Conservation (phyloP, 306 rosid species). For the Sesbania bispinosa region DNA sequence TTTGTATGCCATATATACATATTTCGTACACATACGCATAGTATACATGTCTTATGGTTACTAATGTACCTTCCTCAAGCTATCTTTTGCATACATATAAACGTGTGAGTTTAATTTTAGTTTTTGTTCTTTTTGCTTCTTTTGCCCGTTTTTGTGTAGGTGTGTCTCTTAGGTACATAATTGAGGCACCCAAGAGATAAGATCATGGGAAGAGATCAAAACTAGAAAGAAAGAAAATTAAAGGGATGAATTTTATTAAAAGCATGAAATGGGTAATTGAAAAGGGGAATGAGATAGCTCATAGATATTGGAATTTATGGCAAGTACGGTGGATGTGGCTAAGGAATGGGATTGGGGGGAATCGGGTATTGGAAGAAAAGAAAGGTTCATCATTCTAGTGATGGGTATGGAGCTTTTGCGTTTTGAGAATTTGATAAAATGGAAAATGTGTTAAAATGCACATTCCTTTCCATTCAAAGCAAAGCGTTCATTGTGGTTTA, state of each 20-base stretch:
- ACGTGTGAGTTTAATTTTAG: background rate
- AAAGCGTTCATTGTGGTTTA: slow-evolving; percentile 42
- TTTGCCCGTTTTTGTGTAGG: background rate
- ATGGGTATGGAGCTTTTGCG: background rate
- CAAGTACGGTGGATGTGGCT: slow-evolving; percentile 19
- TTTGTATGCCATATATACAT: background rate
- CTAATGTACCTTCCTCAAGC: slow-evolving; percentile 25
- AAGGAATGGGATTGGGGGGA: slow-evolving; percentile 9
- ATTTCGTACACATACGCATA: background rate
- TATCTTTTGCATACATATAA: background rate
- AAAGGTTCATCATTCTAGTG: slow-evolving; percentile 24
- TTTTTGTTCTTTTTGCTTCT: background rate
- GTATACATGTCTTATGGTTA: background rate
- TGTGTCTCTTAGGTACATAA: background rate
- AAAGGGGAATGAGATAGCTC: slow-evolving; percentile 6
- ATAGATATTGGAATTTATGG: slow-evolving; percentile 6
- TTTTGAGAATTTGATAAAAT: background rate
- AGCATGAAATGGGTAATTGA: background rate
- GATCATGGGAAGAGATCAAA: slow-evolving; percentile 11
- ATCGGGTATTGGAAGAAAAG: slow-evolving; percentile 35
- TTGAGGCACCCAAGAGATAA: slow-evolving; percentile 6
- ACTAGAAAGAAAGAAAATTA: slow-evolving; percentile 7
- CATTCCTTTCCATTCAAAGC: slow-evolving; percentile 54
- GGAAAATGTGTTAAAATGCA: slow-evolving; percentile 14
- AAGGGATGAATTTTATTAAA: background rate